A percentile compares a stretch with the other conserved stretches of the same genome.
Evolutionary conservation across 2,329 filamentous ascomycete species (phyloP).

Genomic region (Fusarium longipes): DNA sequence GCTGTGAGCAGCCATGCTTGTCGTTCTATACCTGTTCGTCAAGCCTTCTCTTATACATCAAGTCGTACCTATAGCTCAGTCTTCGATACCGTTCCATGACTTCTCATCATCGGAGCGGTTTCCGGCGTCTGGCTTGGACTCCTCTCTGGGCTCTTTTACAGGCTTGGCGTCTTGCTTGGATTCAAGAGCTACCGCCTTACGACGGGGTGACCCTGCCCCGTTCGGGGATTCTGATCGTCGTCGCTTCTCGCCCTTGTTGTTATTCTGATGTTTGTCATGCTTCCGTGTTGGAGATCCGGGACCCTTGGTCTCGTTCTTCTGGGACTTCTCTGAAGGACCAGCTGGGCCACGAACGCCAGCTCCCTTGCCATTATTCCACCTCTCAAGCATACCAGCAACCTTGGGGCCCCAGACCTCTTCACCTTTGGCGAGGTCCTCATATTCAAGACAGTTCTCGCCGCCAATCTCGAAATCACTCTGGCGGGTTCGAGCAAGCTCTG

Average conservation of each 20-base stretch:
- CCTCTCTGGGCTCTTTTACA: constrained; percentile 23
- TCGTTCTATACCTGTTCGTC: background rate
- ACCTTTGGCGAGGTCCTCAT: constrained; percentile 77
- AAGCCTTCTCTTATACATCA: constrained; percentile 3
- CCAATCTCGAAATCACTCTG: constrained; percentile 84
- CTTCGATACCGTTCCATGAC: constrained; percentile 57
- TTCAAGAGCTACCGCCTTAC: constrained; percentile 47
- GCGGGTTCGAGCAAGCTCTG: constrained; percentile 80
- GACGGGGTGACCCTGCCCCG: constrained; percentile 39
- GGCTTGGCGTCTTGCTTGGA: constrained; percentile 35
- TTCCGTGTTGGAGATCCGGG: constrained; percentile 26
- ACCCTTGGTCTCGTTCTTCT: constrained; percentile 34
- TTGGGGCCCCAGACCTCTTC: constrained; percentile 86
- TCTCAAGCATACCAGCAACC: constrained; percentile 63
- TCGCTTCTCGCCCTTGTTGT: constrained; percentile 47
- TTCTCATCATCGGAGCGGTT: constrained; percentile 54
- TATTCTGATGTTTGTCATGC: constrained; percentile 23
- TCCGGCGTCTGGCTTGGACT: constrained; percentile 23
- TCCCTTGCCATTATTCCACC: constrained; percentile 54
- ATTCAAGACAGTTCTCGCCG: constrained; percentile 79
- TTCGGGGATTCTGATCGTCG: constrained; percentile 46
- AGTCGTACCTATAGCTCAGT: constrained; percentile 43
- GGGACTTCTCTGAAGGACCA: constrained; percentile 41
- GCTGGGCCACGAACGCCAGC: constrained; percentile 26
- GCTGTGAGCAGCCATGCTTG: constrained; percentile 1